Evolutionary conservation across 2,329 filamentous ascomycete species (phyloP), one percentile per base, ranked within the genome.

Genomic region (Fusarium sp.): DNA sequence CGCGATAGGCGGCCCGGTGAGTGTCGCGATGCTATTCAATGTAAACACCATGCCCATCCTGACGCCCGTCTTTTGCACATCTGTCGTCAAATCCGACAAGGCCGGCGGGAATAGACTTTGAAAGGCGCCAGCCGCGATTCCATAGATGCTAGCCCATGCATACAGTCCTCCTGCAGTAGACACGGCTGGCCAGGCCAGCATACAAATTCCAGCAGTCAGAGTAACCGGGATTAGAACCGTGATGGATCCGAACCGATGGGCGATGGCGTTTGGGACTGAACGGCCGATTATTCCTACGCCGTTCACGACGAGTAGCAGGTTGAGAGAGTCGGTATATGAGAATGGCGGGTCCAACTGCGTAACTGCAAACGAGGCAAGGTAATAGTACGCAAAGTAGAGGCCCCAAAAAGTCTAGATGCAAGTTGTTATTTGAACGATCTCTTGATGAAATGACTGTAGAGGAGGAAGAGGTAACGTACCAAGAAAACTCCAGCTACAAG

Each of bases 21-120:
- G 38, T 11, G 38, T 45, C 4, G 40, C 58, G 5, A 47, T 33
- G 7, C 27, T 45, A 33, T 45, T 45, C 11, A 61, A 33, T 10
- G 17, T 61, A 45, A 61, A 61, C 30, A 61, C 58, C 58, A 61
- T 61, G 2, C 40, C 58, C 38, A 45, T 61, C 14, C 58, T 45
- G 4, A 61, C 40, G n/a, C 40, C 58, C 3, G 22, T 61, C 27
- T 61, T 61, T 20, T 47, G 38, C 58, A 35, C 27, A 27, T 61
- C 58, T 5, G 58, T 61, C 14, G 38, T 61, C n/a, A 61, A 33
- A n/a, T 33, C 37, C 11, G 58, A 25, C 4, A 43, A 17, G 11
- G 58, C 58, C 2, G 58, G 38, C 11, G 40, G 58, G 2, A 47
- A 61, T 14, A 61, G 27, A 10, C 58, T 61, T 12, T 61, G 58